These are phyloP conservation scores for Gaertneriomyces semiglobifer DNA, from an alignment of 192 early-diverging fungal genomes.

Conservation along the genomic window DNA sequence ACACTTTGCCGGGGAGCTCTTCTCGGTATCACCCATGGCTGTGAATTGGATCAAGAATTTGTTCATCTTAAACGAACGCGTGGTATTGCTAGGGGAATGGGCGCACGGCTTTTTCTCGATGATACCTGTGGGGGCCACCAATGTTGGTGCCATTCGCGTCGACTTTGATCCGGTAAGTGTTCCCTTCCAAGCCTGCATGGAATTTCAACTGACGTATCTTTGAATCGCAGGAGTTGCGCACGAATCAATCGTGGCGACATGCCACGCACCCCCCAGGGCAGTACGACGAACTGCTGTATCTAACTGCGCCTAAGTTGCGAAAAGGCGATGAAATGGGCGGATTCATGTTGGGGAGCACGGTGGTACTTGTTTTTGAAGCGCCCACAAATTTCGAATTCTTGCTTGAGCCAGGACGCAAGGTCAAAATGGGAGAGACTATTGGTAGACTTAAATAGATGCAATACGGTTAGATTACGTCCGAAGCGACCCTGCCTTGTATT, in stretches of 20 bases:
- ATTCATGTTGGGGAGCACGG: conserved; percentile 92
- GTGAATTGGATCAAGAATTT: conserved; percentile 78
- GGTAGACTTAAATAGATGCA: conserved; percentile 6
- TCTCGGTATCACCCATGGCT: conserved; percentile 91
- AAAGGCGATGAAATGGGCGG: conserved; percentile 93
- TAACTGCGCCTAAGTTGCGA: conserved; percentile 59
- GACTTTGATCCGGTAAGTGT: conserved; percentile 81
- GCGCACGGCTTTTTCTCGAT: conserved; percentile 91
- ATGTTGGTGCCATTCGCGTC: conserved; percentile 92
- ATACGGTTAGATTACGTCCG: too few relatives aligned
- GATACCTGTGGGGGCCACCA: conserved; percentile 96
- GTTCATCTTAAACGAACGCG: conserved; percentile 96
- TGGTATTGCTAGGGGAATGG: conserved; percentile 90
- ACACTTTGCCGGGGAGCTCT: conserved; percentile 95
- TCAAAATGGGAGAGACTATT: conserved; percentile 81
- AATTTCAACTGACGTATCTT: too few relatives aligned
- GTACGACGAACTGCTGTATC: conserved; percentile 71
- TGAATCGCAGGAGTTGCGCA: conserved; percentile 34
- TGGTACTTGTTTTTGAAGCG: conserved; percentile 96
- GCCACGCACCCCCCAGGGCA: conserved; percentile 58
- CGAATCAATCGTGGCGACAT: conserved; percentile 43
- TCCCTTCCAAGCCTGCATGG: background rate
- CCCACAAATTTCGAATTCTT: conserved; percentile 74
- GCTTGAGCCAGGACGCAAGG: conserved; percentile 68
- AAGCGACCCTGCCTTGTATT: too few relatives aligned